phyloP scores from a whole-genome alignment of 148 eudicot species.

The Suaeda aralocaspica region DNA sequence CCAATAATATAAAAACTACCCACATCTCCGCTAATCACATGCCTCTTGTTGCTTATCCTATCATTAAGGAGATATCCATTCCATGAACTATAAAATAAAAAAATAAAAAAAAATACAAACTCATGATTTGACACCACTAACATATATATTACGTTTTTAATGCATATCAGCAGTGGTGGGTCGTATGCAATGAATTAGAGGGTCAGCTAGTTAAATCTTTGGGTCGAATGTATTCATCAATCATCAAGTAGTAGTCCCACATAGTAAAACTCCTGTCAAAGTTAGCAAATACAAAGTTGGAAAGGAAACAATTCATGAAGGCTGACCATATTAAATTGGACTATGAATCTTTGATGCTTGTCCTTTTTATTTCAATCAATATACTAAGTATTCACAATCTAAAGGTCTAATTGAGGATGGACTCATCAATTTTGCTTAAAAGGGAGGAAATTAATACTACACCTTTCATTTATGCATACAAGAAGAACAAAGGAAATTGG shows the following conservation, averaged over 20 bases:
- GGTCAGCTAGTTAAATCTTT: slow-evolving; percentile 8
- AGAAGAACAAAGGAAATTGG: too few species aligned
- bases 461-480: too few species aligned
- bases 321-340: not conserved
- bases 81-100: slow-evolving; percentile 4
- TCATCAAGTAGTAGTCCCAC: not conserved
- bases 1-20: not conserved
- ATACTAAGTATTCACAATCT: too few species aligned
- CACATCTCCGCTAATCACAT: not conserved
- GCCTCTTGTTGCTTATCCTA: slow-evolving; percentile 3
- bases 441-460: not conserved
- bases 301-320: not conserved
- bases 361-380: not conserved
- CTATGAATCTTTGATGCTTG: not conserved
- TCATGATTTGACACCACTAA: slow-evolving; percentile 8
- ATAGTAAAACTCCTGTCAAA: not conserved
- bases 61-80: not conserved
- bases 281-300: not conserved
- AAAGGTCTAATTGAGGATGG: too few species aligned
- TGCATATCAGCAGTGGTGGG: slow-evolving; percentile 8
- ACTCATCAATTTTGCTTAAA: not conserved
- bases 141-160: not conserved
- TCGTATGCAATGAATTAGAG: slow-evolving; percentile 8
- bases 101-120: slow-evolving; percentile 3
- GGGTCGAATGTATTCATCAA: not conserved